Base-by-base conservation (phyloP, 2,329 filamentous ascomycete genomes). In the Fusarium scirpi region DNA sequence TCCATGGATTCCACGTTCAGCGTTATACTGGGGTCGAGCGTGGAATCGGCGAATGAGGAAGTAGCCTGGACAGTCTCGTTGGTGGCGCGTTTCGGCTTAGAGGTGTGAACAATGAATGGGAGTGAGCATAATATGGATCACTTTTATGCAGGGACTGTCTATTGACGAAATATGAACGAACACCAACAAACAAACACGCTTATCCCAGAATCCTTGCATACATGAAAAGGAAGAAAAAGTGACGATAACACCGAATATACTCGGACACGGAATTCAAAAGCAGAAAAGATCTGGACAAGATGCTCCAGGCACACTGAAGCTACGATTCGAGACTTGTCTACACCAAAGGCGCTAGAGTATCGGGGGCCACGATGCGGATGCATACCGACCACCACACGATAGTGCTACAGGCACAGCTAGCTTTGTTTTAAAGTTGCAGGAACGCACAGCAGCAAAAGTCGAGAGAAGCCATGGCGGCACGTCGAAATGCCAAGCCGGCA, bases 31-130 rank as follows among this genome's bases (percentile, higher is more conserved):
- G 66, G 67, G 58, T 70, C 52, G 29, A 45, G 45, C 48, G 41
- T 67, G 62, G 52, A 66, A n/a, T 69, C 59, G 59, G 49, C 43
- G 48, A 63, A 63, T 63, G 30, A 46, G 47, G 30, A 32, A 34
- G 13, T 34, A 34, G 34, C 27, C 55, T 56, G 40, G 44, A 12
- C 30, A 58, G 27, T 53, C 55, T 60, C 29, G 62, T 67, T 69
- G 66, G 67, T 70, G 62, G 67, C 62, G 66, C 62, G 66, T 67
- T 67, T 66, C 30, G 54, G 41, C 24, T 65, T 65, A 64, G 38
- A 34, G 25, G 38, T 9, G 20, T 52, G 24, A 52, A 24, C 30
- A 43, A 30, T 24, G 22, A n/a, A 27, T 20, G 66, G 68, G 67
- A 30, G 67, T 53, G 57, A 15, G 49, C 22, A 70, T 70, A 70